A percentile compares a stretch with the other conserved stretches of the same genome.
phyloP scores from a whole-genome alignment of 2,329 filamentous ascomycete species.

The Fusarium pilosicola region DNA sequence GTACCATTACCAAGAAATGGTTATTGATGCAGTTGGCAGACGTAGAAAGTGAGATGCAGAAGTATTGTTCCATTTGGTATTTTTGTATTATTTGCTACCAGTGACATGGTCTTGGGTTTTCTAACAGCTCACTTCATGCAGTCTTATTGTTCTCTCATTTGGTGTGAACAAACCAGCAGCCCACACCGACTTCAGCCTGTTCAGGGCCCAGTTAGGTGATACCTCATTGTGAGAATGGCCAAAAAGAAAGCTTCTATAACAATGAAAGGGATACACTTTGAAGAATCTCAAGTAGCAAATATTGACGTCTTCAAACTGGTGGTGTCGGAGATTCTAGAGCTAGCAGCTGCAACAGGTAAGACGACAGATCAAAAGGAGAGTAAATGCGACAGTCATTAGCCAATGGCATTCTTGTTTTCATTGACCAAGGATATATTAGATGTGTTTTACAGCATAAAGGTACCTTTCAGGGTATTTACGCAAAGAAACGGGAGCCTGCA shows the following conservation, averaged over 20 bases:
- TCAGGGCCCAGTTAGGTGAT: rapidly evolving
- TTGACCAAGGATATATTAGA: neutral
- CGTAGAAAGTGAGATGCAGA: rapidly evolving
- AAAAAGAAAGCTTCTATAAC: rapidly evolving
- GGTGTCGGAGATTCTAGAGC: rapidly evolving
- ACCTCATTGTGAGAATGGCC: rapidly evolving
- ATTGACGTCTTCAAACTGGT: rapidly evolving
- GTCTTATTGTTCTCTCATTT: neutral
- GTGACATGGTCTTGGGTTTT: too few relatives aligned
- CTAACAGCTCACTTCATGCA: rapidly evolving
- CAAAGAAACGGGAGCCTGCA: neutral
- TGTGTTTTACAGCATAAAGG: neutral
- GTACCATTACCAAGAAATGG: rapidly evolving
- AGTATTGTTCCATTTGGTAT: too few relatives aligned
- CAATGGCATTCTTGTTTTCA: rapidly evolving
- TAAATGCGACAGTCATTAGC: neutral
- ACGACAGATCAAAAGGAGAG: neutral
- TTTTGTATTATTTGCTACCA: neutral
- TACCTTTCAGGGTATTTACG: too few relatives aligned
- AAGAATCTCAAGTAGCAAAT: rapidly evolving
- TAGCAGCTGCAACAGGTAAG: too few relatives aligned
- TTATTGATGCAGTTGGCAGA: rapidly evolving
- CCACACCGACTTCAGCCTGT: neutral
- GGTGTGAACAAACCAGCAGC: neutral
- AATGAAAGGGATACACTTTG: rapidly evolving